Conservation (phyloP, 1,284 basidiomycete species). For the Sanghuangporus weigelae region DNA sequence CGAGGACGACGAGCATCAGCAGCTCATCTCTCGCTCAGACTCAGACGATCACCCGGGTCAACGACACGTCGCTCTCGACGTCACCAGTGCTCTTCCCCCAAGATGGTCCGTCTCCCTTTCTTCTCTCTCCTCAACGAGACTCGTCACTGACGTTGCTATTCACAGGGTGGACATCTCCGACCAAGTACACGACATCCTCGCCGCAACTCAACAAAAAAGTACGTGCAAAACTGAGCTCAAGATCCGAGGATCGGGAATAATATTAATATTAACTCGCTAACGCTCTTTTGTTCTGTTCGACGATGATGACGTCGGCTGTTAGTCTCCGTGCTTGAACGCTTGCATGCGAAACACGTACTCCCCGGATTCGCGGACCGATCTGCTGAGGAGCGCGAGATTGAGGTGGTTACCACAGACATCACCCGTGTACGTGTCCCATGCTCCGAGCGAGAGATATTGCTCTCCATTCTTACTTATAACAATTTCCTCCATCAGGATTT, state of each 20-base stretch:
- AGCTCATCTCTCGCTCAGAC: conserved; percentile 47
- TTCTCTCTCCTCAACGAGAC: conserved; percentile 17
- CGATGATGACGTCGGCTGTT: conserved; percentile 12
- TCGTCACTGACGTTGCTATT: conserved; percentile 21
- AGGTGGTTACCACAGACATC: conserved; percentile 80
- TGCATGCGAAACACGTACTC: conserved; percentile 93
- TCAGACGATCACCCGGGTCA: neutral
- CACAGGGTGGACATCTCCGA: conserved; percentile 87
- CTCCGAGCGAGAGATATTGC: neutral
- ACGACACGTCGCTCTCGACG: conserved; percentile 42
- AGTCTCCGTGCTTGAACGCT: conserved; percentile 83
- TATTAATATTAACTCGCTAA: neutral
- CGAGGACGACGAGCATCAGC: conserved; percentile 61
- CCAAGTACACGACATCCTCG: conserved; percentile 78
- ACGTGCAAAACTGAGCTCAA: conserved; percentile 29
- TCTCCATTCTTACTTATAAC: neutral
- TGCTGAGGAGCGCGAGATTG: conserved; percentile 92
- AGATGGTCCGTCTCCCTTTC: conserved; percentile 48
- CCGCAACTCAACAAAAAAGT: conserved; percentile 75
- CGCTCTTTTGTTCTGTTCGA: neutral
- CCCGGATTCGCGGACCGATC: conserved; percentile 95
- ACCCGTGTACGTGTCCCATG: conserved; percentile 56
- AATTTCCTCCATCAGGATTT: conserved; percentile 59
- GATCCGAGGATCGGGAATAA: neutral
- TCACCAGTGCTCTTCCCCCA: conserved; percentile 59